Percentiles rank a stretch among this genome's conserved stretches.
Evolutionary conservation across 2,329 filamentous ascomycete species (phyloP).

Genomic region (Xylaria sp.): DNA sequence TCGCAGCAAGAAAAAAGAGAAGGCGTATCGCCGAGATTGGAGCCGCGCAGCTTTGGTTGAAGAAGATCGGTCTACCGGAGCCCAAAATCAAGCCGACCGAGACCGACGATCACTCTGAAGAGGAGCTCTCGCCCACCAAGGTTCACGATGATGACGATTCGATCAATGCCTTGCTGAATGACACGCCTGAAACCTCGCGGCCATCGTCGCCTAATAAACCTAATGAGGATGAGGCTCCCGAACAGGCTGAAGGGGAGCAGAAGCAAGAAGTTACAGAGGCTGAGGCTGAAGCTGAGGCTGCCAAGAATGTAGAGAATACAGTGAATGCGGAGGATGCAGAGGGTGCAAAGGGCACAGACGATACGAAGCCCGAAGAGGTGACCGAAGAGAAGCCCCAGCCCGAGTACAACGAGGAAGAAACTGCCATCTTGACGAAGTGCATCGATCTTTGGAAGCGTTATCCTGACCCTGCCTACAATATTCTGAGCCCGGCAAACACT

Average conservation of each 20-base stretch:
- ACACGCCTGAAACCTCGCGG: slow-evolving; percentile 64
- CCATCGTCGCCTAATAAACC: slow-evolving; percentile 46
- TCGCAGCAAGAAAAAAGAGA: slow-evolving; percentile 77
- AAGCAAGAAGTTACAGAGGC: slow-evolving; percentile 21
- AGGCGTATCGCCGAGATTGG: slow-evolving; percentile 83
- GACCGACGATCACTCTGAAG: slow-evolving; percentile 52
- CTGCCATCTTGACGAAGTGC: slow-evolving; percentile 62
- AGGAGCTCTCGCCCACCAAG: slow-evolving; percentile 50
- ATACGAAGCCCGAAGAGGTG: slow-evolving; percentile 18
- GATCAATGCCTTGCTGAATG: slow-evolving; percentile 67
- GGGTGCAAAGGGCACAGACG: slow-evolving; percentile 7
- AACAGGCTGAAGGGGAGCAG: slow-evolving; percentile 33
- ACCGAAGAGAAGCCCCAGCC: slow-evolving; percentile 41
- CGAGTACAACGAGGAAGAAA: slow-evolving; percentile 60
- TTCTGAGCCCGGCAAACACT: slow-evolving; percentile 70
- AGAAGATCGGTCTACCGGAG: slow-evolving; percentile 63
- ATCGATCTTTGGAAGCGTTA: slow-evolving; percentile 73
- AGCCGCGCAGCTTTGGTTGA: slow-evolving; percentile 73
- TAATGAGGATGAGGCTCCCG: slow-evolving; percentile 40
- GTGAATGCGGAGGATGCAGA: slow-evolving; percentile 13
- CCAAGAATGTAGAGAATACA: slow-evolving; percentile 11
- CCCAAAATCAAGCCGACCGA: slow-evolving; percentile 49
- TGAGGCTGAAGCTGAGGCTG: background rate
- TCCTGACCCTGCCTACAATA: slow-evolving; percentile 64
- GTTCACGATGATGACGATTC: slow-evolving; percentile 58